A percentile compares a stretch with the other conserved stretches of the same genome.
Conservation (phyloP, 106 monocot genomes). For the Platanthera zijinensis region DNA sequence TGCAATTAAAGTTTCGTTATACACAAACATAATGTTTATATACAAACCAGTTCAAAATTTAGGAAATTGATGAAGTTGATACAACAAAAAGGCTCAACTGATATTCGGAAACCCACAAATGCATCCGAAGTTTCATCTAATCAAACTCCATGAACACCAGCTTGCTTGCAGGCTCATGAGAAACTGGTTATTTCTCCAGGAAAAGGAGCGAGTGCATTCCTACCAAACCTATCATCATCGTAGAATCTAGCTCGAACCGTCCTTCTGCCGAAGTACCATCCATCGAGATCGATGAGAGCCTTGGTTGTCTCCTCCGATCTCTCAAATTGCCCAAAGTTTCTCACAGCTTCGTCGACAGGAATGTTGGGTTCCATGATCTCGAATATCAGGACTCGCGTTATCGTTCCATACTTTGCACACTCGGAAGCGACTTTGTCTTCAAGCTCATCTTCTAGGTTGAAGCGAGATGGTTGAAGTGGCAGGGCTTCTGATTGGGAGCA, state of each 20-base stretch:
- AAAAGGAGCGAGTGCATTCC: conserved; percentile 67
- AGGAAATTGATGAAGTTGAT: too few species aligned
- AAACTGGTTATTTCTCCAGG: conserved; percentile 83
- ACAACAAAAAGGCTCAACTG: too few species aligned
- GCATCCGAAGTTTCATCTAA: too few species aligned
- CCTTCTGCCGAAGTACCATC: conserved; percentile 78
- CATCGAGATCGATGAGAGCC: conserved; percentile 75
- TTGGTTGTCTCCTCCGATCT: conserved; percentile 77
- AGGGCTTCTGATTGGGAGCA: too few species aligned
- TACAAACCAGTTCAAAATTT: too few species aligned
- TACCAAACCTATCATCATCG: conserved; percentile 69
- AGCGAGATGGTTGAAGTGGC: too few species aligned
- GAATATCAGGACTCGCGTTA: conserved; percentile 79
- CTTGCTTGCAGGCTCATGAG: neutral
- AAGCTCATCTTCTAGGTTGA: conserved; percentile 65
- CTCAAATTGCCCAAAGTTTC: conserved; percentile 88
- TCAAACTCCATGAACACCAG: too few species aligned
- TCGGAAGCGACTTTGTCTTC: conserved; percentile 97
- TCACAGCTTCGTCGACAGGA: conserved; percentile 76
- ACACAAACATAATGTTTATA: too few species aligned
- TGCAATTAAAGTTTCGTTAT: too few species aligned
- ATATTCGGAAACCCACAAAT: too few species aligned
- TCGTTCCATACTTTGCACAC: conserved; percentile 74
- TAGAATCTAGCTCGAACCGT: conserved; percentile 63
- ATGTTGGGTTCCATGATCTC: conserved; percentile 81